phyloP scores from a whole-genome alignment of 1,139 yeast species.

The Taiozyma sp. region DNA sequence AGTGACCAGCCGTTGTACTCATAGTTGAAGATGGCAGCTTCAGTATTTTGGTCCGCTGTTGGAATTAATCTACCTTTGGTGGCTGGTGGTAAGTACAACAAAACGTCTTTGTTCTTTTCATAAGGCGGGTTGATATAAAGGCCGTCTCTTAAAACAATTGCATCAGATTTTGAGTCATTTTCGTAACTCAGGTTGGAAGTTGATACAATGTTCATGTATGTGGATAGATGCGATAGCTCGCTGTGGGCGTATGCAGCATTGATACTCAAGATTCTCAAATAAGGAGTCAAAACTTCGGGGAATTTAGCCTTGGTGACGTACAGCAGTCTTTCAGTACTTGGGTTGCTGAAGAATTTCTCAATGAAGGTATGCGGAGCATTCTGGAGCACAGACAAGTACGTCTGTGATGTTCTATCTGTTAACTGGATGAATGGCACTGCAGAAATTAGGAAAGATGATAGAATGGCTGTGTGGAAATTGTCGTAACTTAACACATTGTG shows the following conservation, averaged over 20 bases:
- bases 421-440: slow-evolving; percentile 61
- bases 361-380: slow-evolving; percentile 54
- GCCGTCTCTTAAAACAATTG: slow-evolving; percentile 35
- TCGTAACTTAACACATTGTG: slow-evolving; percentile 46
- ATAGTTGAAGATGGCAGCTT: slow-evolving; percentile 67
- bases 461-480: slow-evolving; percentile 49
- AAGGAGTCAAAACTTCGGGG: slow-evolving; percentile 65
- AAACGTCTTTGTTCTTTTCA: slow-evolving; percentile 33
- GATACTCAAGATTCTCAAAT: slow-evolving; percentile 54
- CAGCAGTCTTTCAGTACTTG: slow-evolving; percentile 50
- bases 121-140: slow-evolving; percentile 38
- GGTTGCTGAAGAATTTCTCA: slow-evolving; percentile 53
- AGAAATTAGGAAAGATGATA: slow-evolving; percentile 55
- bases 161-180: slow-evolving; percentile 29
- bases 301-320: slow-evolving; percentile 65
- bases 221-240: slow-evolving; percentile 53
- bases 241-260: slow-evolving; percentile 65
- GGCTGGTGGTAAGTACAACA: slow-evolving; percentile 41
- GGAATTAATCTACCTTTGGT: slow-evolving; percentile 72
- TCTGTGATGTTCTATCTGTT: slow-evolving; percentile 47
- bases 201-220: slow-evolving; percentile 47
- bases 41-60: slow-evolving; percentile 28
- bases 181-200: slow-evolving; percentile 29
- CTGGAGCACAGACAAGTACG: slow-evolving; percentile 46
- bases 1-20: slow-evolving; percentile 85